Conservation (phyloP, 2,329 filamentous ascomycete genomes). For the Clarireedia paspali region DNA sequence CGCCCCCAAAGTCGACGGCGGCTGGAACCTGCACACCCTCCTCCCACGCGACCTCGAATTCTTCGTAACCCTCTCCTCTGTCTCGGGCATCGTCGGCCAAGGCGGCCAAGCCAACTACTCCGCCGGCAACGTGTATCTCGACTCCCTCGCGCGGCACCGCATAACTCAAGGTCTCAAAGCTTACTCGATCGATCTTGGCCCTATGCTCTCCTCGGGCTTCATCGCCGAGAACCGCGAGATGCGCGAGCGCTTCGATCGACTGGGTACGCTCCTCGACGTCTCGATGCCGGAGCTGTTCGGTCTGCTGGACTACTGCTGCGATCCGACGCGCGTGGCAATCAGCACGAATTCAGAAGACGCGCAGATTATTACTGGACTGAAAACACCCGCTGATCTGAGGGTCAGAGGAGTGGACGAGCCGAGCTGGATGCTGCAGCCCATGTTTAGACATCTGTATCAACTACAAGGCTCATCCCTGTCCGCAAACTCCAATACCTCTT, state of each 20-base stretch:
- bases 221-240: conserved; percentile 13
- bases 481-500: not conserved
- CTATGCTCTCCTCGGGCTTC: conserved; percentile 13
- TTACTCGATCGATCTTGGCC: conserved; percentile 14
- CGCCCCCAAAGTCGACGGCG: conserved; percentile 29
- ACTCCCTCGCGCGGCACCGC: conserved; percentile 14
- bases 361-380: not conserved
- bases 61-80: conserved; percentile 28
- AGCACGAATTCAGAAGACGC: not conserved
- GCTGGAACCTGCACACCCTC: conserved; percentile 19
- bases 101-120: conserved; percentile 14
- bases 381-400: not conserved
- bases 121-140: conserved; percentile 27
- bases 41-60: conserved; percentile 13
- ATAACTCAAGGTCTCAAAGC: conserved; percentile 9
- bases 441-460: not conserved
- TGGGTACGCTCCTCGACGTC: not conserved
- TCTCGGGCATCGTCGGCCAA: conserved; percentile 18
- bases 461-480: not conserved
- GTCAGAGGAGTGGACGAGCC: not conserved
- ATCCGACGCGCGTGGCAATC: not conserved
- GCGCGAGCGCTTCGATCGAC: conserved; percentile 8
- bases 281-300: not conserved
- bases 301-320: not conserved
- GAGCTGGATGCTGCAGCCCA: not conserved